Evolutionary conservation across 129 eudicot species (phyloP), one percentile per base, ranked within the genome.

Genomic region (Lactuca sativa): DNA sequence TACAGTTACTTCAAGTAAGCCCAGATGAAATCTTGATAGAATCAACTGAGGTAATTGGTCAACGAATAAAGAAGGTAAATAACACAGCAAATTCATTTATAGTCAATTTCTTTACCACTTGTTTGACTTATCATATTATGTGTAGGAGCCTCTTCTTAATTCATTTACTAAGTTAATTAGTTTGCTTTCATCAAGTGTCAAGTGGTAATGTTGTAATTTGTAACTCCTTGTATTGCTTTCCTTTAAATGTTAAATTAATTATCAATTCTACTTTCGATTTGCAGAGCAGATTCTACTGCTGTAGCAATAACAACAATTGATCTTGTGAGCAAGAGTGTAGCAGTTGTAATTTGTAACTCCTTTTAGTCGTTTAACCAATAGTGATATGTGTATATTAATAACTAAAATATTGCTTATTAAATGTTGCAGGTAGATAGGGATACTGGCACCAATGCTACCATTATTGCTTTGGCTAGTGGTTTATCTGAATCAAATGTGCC

Each of bases 221-320:
- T 18, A 66, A 49, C 59, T 59, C 56, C 48, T 66, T 54, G 54
- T 55, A 11, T 55, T 56, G 7, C n/a, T 67, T 59, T 59, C 21
- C 52, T 15, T 59, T 7, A 4, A 4, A 70, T 43, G 14, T 5
- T 31, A 6, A n/a, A 31, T 57, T 57, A 5, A 41, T 37, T 69
- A 0, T 17, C 40, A 9, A 60, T 60, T 10, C 41, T 47, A 15
- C 32, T 44, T 59, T 32, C 47, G 57, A 8, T 72, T 73, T 81
- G 78, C 89, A 92, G 98, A 76, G 98, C 88, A 79, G 91, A 89
- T 62, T 82, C 95, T 69, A 95, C 96, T 44, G 91, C 96, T 53
- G 96, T 92, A 66, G 98, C 96, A 63, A 92, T 92, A 80, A 92
- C 98, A 7, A 89, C 98, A 62, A 92, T 96, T 17, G 98, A 92